phyloP scores from a whole-genome alignment of 352 stramenopile genomes.

The Phytophthora colocasiae region DNA sequence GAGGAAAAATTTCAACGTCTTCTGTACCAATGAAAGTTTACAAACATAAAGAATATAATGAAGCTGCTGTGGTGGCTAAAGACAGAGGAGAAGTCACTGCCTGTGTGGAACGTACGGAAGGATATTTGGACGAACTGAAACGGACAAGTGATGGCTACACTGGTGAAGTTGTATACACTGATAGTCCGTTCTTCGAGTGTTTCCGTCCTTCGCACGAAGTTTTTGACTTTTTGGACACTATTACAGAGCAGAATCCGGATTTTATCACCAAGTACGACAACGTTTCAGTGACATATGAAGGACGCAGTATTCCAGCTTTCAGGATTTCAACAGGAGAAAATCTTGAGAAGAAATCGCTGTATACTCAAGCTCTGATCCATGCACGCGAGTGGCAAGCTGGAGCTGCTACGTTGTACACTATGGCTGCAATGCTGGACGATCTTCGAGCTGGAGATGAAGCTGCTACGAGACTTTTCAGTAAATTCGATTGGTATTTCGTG shows the following conservation, averaged over 20 bases:
- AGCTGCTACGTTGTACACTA: slow-evolving; percentile 52
- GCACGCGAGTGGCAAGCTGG: slow-evolving; percentile 63
- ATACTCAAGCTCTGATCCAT: slow-evolving; percentile 74
- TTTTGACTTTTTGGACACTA: slow-evolving; percentile 63
- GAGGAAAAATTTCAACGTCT: slow-evolving; percentile 25
- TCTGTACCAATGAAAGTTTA: slow-evolving; percentile 40
- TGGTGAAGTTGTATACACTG: slow-evolving; percentile 36
- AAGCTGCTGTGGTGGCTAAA: slow-evolving; percentile 38
- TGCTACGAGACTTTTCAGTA: slow-evolving; percentile 37
- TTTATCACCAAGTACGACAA: slow-evolving; percentile 63
- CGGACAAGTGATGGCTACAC: slow-evolving; percentile 4
- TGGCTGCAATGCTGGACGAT: slow-evolving; percentile 51
- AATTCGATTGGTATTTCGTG: slow-evolving; percentile 82
- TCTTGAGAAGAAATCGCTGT: slow-evolving; percentile 48
- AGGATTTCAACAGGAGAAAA: slow-evolving; percentile 50
- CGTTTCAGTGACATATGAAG: slow-evolving; percentile 63
- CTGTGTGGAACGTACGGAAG: slow-evolving; percentile 56
- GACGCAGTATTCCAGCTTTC: slow-evolving; percentile 63
- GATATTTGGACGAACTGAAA: slow-evolving; percentile 51
- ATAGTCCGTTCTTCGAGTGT: slow-evolving; percentile 76
- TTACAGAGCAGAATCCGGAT: slow-evolving; percentile 51
- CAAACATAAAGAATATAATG: slow-evolving; percentile 33
- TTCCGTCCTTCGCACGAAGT: slow-evolving; percentile 71
- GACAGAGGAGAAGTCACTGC: slow-evolving; percentile 53
- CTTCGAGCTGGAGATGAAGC: slow-evolving; percentile 35